Conservation (phyloP, 2,329 filamentous ascomycete species). For the Ceratocystis variospora region DNA sequence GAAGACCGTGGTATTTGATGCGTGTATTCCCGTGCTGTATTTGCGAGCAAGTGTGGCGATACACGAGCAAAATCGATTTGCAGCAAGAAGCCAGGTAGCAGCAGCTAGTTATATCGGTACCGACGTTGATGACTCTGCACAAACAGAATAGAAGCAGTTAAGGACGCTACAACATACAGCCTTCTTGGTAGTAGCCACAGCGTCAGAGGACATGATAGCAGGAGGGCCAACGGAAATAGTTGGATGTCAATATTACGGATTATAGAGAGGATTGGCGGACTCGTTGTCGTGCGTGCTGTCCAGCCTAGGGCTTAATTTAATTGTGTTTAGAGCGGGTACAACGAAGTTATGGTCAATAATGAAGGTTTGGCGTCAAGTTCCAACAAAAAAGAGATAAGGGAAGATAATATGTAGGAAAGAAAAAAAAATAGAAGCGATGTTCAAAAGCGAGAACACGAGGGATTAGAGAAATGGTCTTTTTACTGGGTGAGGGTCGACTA, state of each 20-base stretch:
- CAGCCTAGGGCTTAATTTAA: background rate
- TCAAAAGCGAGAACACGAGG: background rate
- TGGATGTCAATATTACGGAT: background rate
- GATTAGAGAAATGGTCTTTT: conserved; percentile 4
- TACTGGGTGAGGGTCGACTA: background rate
- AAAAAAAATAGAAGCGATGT: background rate
- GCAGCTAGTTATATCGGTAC: background rate
- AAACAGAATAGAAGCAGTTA: background rate
- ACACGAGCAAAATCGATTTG: background rate
- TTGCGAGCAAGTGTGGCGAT: background rate
- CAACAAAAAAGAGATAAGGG: background rate
- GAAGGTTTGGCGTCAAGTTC: background rate
- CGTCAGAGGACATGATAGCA: conserved; percentile 7
- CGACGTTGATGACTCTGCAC: background rate
- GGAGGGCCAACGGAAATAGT: background rate
- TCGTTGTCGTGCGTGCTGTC: background rate
- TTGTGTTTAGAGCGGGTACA: background rate
- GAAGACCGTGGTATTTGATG: background rate
- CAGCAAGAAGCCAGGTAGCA: background rate
- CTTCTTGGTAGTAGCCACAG: background rate
- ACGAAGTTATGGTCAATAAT: background rate
- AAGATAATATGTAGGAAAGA: background rate
- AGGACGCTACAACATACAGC: background rate
- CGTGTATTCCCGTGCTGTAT: background rate
- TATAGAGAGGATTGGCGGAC: background rate